Evolutionary conservation across 2,329 filamentous ascomycete genomes (phyloP).

Genomic region (Teratosphaeria nubilosa): DNA sequence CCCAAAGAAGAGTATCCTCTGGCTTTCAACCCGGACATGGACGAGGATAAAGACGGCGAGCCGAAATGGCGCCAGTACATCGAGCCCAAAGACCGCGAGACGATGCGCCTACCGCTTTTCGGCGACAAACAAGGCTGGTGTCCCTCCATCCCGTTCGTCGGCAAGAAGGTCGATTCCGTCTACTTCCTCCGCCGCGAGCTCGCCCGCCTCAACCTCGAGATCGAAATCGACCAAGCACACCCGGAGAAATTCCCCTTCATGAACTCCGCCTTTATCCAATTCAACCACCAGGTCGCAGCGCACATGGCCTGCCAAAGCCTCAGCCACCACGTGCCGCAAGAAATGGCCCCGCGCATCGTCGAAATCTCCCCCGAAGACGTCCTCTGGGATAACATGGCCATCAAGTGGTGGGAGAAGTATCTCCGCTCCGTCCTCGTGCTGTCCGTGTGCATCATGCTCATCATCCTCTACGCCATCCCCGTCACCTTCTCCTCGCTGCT

Average conservation of each 20-base stretch:
- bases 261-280: conserved; percentile 97
- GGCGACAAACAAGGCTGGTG: conserved; percentile 51
- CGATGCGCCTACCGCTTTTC: conserved; percentile 62
- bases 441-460: conserved; percentile 58
- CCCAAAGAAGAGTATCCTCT: conserved; percentile 43
- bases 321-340: conserved; percentile 80
- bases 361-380: conserved; percentile 91
- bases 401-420: conserved; percentile 89
- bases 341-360: conserved; percentile 87
- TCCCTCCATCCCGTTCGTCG: conserved; percentile 65
- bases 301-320: conserved; percentile 96
- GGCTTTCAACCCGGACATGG: conserved; percentile 53
- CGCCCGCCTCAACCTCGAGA: conserved; percentile 80
- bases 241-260: conserved; percentile 81
- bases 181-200: conserved; percentile 81
- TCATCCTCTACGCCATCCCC: conserved; percentile 82
- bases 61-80: conserved; percentile 77
- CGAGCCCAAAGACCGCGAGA: conserved; percentile 71
- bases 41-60: conserved; percentile 52
- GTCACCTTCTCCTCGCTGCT: conserved; percentile 80
- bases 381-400: conserved; percentile 94
- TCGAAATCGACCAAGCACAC: conserved; percentile 78
- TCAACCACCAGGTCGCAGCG: conserved; percentile 93
- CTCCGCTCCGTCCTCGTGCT: conserved; percentile 58
- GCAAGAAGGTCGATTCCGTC: conserved; percentile 89